Base-by-base conservation (phyloP, 495 filamentous ascomycete genomes). In the Bacidia rubella region DNA sequence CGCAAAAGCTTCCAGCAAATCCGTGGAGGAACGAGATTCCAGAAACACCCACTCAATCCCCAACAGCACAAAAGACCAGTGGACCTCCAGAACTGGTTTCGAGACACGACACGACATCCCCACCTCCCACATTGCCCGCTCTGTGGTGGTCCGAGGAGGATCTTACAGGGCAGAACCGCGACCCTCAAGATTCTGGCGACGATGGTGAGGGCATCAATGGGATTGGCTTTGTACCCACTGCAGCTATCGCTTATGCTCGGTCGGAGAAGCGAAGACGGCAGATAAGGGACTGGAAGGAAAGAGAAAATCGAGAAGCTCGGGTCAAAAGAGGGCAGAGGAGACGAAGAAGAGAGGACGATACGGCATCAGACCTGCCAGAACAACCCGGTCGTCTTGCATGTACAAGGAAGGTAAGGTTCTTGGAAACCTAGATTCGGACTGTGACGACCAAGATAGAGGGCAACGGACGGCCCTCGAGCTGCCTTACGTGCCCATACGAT, bases 211-310 rank as follows among this genome's bases (percentile, higher is more conserved):
- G 84, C 35, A 86, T 88, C 57, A 87, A 93, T 65, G 90, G 90
- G 12, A 83, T 97, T 60, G 90, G 90, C 1, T 96, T 94, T 66
- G 83, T 79, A 56, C 90, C 90, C 0, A 96, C 88, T 9, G 75
- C 89, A 17, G 84, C 85, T 27, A 80, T 89, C 26, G 90, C 87
- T 1, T 82, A 86, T 64, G 79, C 80, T 23, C 73, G 90, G 51
- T 73, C 77, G 5, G 78, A 88, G 63, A 84, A 79, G 63, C 74
- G 90, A 54, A 76, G 79, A 60, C 81, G 84, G 66, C 90, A 97
- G 66, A 73, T 97, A 43, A 75, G 78, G 46, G 87, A 94, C 46
- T 97, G 90, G 74, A 80, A 77, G 61, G 81, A 74, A 51, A 74
- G 90, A 2, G 89, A 95, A 65, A 83, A 86, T 54, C 73, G 80